Evolutionary conservation across 805 yeast species (phyloP).

Genomic region (Deakozyma indianensis): DNA sequence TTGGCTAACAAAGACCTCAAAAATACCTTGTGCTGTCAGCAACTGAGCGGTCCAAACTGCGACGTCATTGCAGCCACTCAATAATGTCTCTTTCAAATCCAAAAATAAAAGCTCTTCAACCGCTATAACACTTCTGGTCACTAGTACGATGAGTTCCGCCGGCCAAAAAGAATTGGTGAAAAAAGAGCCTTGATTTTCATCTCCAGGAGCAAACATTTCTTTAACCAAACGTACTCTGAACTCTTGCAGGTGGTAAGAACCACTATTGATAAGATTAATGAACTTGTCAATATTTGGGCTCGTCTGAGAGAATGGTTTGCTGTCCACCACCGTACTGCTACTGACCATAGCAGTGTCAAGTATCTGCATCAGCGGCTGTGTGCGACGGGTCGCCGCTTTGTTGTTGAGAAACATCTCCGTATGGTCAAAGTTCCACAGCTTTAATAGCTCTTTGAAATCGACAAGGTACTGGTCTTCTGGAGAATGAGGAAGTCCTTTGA

Average conservation of each 20-base stretch:
- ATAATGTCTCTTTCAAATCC: neutral
- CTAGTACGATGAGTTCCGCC: neutral
- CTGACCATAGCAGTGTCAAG: constrained; percentile 13
- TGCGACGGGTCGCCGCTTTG: constrained; percentile 9
- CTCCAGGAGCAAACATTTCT: neutral
- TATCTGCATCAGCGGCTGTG: constrained; percentile 12
- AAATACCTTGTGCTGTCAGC: constrained; percentile 6
- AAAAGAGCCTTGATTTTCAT: neutral
- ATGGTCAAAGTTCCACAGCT: constrained; percentile 21
- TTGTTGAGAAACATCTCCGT: constrained; percentile 16
- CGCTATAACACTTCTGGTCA: neutral
- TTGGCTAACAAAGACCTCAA: constrained; percentile 11
- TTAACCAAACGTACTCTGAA: constrained; percentile 21
- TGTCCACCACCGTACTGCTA: constrained; percentile 4
- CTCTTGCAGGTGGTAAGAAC: constrained; percentile 23
- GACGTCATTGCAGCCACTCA: neutral
- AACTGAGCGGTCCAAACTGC: neutral
- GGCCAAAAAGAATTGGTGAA: neutral
- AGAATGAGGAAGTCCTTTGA: constrained; percentile 5
- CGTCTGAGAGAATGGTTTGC: constrained; percentile 4
- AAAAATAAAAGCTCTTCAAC: neutral
- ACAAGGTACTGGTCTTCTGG: constrained; percentile 11
- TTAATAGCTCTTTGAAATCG: constrained; percentile 22
- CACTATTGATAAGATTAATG: constrained; percentile 16
- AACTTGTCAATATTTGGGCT: constrained; percentile 13